Base-by-base conservation (phyloP, 495 filamentous ascomycete genomes). In the Lasiosphaeriaceae sp. region DNA sequence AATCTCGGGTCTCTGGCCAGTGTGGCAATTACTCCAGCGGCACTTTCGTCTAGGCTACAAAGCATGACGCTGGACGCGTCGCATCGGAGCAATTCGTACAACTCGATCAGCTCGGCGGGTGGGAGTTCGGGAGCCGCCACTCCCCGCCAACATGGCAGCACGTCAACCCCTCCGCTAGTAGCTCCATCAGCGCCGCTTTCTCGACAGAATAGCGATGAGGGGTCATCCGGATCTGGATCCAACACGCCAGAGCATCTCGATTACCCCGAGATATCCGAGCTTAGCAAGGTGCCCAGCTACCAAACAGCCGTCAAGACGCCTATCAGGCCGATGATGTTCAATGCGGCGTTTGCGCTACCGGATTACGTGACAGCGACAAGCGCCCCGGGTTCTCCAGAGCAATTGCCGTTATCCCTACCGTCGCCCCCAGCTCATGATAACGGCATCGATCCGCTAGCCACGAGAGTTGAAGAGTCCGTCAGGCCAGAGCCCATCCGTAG, bases 251-350 rank as follows among this genome's bases (percentile, higher is more conserved):
- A 83, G 59, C 83, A 87, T 53, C 74, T 82, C 22, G 86, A 90
- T 57, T 84, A 77, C 52, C 71, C 77, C 22, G 83, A 87, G 60
- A 73, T 86, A 29, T 81, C 83, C 54, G 77, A 80, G 39, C 73
- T 93, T 19, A 86, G 80, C 61, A 87, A 85, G 50, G 89, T 94
- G 8, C 90, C 90, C 4, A 90, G 86, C 50, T 96, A 96, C 67
- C 76, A 80, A 4, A 92, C 90, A 12, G 90, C 90, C 0, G 78
- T 92, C 17, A 82, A 78, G 46, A 77, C 83, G 0, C 79, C 67
- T 11, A 59, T 80, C 11, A 72, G 83, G 16, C 77, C 78, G 26
- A 56, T 67, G n/a, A 55, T 50, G 24, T 54, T 54, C 24, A 57
- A 66, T 45, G 61, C 61, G 20, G 62, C 52, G 20, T 63, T 48